Conservation (phyloP, 2,329 filamentous ascomycete species). For the Penicillium sp. region DNA sequence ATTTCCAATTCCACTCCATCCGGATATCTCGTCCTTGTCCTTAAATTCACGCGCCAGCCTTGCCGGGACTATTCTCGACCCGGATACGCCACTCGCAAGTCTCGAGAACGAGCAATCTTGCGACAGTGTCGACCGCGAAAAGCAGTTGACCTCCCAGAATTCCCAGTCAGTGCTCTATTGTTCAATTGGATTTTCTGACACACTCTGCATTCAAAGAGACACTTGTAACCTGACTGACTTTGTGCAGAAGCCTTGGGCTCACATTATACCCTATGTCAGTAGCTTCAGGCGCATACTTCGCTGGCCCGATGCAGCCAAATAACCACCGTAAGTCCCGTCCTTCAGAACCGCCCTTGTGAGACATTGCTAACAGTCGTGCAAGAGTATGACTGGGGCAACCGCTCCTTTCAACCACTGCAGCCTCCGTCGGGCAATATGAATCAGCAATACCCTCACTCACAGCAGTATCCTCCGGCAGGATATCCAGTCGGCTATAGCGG, state of each 20-base stretch:
- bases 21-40: constrained; percentile 14
- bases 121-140: constrained; percentile 8
- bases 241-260: constrained; percentile 20
- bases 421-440: constrained; percentile 31
- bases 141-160: constrained; percentile 9
- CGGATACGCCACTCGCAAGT: constrained; percentile 5
- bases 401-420: constrained; percentile 33
- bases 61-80: constrained; percentile 10
- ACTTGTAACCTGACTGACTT: background rate
- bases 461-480: constrained; percentile 27
- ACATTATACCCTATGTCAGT: constrained; percentile 27
- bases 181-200: no score
- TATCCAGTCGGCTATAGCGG: constrained; percentile 31
- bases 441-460: constrained; percentile 29
- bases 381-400: constrained; percentile 37
- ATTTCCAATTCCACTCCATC: constrained; percentile 11
- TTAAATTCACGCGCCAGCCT: constrained; percentile 11
- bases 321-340: constrained; percentile 29
- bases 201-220: background rate
- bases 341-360: background rate
- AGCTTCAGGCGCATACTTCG: constrained; percentile 26
- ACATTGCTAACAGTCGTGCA: constrained; percentile 23
- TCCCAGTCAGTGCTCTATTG: constrained; percentile 13
- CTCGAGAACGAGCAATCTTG: constrained; percentile 12
- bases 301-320: constrained; percentile 35